A percentile compares a stretch with the other conserved stretches of the same genome.
Conservation (phyloP, 192 early-diverging fungal species). For the Umbelopsis vinacea region DNA sequence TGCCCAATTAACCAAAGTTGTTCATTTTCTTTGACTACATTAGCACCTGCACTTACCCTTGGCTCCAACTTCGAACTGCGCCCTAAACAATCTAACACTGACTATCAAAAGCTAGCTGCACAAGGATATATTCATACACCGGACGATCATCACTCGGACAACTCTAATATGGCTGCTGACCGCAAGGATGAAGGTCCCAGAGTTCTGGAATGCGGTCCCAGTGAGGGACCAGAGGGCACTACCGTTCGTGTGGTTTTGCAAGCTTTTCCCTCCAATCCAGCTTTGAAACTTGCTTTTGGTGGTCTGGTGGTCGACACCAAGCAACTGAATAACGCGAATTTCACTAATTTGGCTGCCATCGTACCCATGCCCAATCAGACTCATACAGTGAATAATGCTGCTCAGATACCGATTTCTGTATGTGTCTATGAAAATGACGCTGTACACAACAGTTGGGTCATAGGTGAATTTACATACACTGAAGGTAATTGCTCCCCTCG, state of each 20-base stretch:
- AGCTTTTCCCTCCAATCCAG: constrained; percentile 11
- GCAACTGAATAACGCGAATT: constrained; percentile 48
- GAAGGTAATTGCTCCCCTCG: constrained; percentile 27
- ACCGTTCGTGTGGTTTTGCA: constrained; percentile 46
- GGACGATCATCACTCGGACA: constrained; percentile 4
- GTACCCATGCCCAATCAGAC: constrained; percentile 45
- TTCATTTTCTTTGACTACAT: not conserved
- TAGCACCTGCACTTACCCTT: constrained; percentile 33
- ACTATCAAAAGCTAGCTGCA: constrained; percentile 2
- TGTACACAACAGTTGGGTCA: constrained; percentile 48
- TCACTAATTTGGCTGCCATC: constrained; percentile 46
- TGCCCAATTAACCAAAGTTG: not conserved
- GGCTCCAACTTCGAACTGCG: constrained; percentile 9
- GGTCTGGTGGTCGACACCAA: constrained; percentile 53
- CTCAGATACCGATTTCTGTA: constrained; percentile 48
- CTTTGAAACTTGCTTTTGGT: constrained; percentile 56
- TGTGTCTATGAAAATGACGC: constrained; percentile 46
- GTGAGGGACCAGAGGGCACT: constrained; percentile 39
- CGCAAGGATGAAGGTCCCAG: constrained; percentile 36
- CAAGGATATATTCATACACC: constrained; percentile 14
- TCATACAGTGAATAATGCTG: constrained; percentile 38
- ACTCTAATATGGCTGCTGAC: constrained; percentile 25
- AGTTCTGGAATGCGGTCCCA: constrained; percentile 49
- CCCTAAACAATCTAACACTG: constrained; percentile 12
- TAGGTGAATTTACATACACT: constrained; percentile 49